phyloP scores from a whole-genome alignment of 2,329 filamentous ascomycete genomes.

The Neurospora crassa region DNA sequence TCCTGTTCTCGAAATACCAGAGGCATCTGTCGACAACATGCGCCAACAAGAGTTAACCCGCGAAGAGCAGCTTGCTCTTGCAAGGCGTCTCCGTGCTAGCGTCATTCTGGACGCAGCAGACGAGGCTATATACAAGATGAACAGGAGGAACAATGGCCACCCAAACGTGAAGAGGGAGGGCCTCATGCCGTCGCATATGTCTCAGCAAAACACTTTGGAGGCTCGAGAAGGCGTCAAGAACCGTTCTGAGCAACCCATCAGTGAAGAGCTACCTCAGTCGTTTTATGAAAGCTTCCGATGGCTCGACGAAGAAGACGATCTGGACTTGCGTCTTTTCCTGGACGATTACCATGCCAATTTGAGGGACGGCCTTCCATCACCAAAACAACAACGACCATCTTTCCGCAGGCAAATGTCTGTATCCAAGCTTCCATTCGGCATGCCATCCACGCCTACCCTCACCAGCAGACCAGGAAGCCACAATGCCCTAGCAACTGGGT shows the following conservation, averaged over 20 bases:
- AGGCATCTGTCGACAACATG: slow-evolving; percentile 35
- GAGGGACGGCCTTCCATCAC: slow-evolving; percentile 37
- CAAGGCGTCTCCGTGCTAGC: slow-evolving; percentile 35
- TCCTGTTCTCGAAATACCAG: slow-evolving; percentile 39
- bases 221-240: slow-evolving; percentile 7
- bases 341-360: slow-evolving; percentile 62
- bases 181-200: slow-evolving; percentile 21
- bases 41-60: slow-evolving; percentile 61
- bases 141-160: slow-evolving; percentile 25
- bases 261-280: slow-evolving; percentile 34
- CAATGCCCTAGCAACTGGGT: neutral
- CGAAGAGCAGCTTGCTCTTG: slow-evolving; percentile 59
- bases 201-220: neutral
- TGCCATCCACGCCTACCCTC: slow-evolving; percentile 31
- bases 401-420: slow-evolving; percentile 67
- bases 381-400: slow-evolving; percentile 43
- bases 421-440: slow-evolving; percentile 53
- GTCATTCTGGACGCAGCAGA: slow-evolving; percentile 35
- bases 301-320: slow-evolving; percentile 62
- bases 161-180: slow-evolving; percentile 16
- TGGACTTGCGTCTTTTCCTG: slow-evolving; percentile 57
- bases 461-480: slow-evolving; percentile 5
- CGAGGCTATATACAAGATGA: slow-evolving; percentile 43
- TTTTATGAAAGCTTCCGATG: slow-evolving; percentile 62
- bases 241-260: slow-evolving; percentile 11